Evolutionary conservation across 192 early-diverging fungal species (phyloP).

Genomic region (Jimgerdemannia lactiflua): DNA sequence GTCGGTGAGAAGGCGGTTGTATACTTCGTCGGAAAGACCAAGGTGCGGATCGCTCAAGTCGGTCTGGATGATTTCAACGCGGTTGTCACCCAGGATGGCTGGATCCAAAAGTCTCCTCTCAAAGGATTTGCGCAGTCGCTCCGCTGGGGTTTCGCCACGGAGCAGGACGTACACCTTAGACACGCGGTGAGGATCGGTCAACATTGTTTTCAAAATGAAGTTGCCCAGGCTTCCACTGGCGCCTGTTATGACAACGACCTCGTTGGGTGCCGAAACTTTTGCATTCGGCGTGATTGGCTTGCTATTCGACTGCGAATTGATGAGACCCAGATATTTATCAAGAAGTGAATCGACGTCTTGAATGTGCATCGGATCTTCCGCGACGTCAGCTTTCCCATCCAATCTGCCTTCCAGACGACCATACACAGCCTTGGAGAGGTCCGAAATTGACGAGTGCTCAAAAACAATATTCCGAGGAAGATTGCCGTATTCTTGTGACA

Average conservation of each 20-base stretch:
- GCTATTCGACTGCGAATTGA: neutral
- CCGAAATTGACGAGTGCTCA: constrained; percentile 14
- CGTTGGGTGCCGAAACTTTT: neutral
- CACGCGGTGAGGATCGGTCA: constrained; percentile 9
- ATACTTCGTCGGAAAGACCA: constrained; percentile 18
- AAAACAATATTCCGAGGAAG: constrained; percentile 28
- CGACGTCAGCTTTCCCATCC: neutral
- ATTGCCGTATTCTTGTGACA: constrained; percentile 1
- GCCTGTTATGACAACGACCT: constrained; percentile 29
- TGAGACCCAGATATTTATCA: constrained; percentile 7
- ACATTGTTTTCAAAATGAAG: constrained; percentile 19
- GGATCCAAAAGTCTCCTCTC: constrained; percentile 19
- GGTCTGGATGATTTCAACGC: constrained; percentile 9
- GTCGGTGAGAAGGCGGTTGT: constrained; percentile 18
- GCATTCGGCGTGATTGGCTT: neutral
- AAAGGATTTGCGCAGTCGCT: constrained; percentile 18
- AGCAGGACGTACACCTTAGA: constrained; percentile 27
- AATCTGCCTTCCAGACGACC: neutral
- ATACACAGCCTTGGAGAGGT: constrained; percentile 8
- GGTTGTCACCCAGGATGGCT: constrained; percentile 3
- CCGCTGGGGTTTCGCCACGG: constrained; percentile 16
- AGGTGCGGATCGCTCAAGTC: constrained; percentile 17
- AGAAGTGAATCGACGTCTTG: constrained; percentile 11
- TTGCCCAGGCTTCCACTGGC: constrained; percentile 33
- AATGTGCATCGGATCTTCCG: constrained; percentile 1